Evolutionary conservation across 148 eudicot genomes (phyloP), one percentile per base, ranked within the genome.

Genomic region (Polygonum maritimum): DNA sequence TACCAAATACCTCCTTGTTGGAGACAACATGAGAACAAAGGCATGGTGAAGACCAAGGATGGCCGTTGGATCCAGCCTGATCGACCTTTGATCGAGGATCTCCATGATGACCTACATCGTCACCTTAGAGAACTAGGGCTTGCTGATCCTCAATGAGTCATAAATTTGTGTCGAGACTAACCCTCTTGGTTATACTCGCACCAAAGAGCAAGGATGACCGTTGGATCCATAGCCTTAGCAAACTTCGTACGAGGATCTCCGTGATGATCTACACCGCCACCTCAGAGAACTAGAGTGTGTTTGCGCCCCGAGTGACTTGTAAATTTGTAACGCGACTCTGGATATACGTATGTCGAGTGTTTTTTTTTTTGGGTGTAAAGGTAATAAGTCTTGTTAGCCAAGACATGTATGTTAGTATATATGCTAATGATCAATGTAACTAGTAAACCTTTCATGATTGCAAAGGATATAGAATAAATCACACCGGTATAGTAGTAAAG

Each of bases 21-120:
- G 92, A 82, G 86, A 51, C 92, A 89, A 62, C 83, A 87, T 65
- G 83, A 82, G n/a, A 89, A 89, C 80, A 85, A 82, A 51, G 92
- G 92, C 0, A 87, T 89, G 92, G 22, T 82, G 0, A 82, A 83
- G 77, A 72, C 74, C 70, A 39, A 82, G 7, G 88, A 86, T 13
- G 91, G 89, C 80, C 88, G 84, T 78, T 88, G 86, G 88, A 85
- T 86, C 48, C 89, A 84, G 60, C 81, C 86, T 48, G 88, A 86
- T 12, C 85, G 89, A 18, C 79, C 86, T 18, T 63, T 65, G 69
- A 71, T 77, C 49, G 89, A 88, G 35, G 81, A 86, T 71, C 89
- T 86, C 78, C 91, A 87, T 16, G 78, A 84, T 12, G 84, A 62
- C 73, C 81, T 75, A 36, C 76, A 80, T 54, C 86, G 78, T 39